These are phyloP conservation scores for Trametes coccinea DNA, from an alignment of 768 basidiomycete genomes.

Conservation along the genomic window DNA sequence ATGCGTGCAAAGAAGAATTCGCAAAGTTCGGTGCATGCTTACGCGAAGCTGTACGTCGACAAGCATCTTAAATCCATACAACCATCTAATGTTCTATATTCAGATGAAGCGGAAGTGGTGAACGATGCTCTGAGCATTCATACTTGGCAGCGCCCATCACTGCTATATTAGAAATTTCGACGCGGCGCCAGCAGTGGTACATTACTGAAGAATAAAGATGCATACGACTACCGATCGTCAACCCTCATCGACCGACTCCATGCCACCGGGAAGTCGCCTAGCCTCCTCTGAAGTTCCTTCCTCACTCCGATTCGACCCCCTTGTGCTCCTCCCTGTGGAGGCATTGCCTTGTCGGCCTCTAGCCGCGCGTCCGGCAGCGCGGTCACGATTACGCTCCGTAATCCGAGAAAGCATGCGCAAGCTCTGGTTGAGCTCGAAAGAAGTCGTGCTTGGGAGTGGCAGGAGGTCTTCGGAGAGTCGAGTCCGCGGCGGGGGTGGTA, in stretches of 20 bases:
- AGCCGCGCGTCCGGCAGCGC: conserved; percentile 21
- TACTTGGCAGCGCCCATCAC: not conserved
- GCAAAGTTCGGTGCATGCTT: conserved; percentile 81
- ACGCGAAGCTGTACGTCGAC: conserved; percentile 67
- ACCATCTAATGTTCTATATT: conserved; percentile 3
- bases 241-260: conserved; percentile 25
- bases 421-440: conserved; percentile 49
- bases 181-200: not conserved
- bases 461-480: conserved; percentile 17
- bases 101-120: conserved; percentile 63
- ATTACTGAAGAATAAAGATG: not conserved
- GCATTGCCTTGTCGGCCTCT: conserved; percentile 26
- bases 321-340: not conserved
- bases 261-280: conserved; percentile 33
- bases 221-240: conserved; percentile 10
- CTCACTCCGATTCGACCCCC: conserved; percentile 23
- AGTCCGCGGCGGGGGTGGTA: conserved; percentile 23
- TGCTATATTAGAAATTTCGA: not conserved
- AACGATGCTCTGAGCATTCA: conserved; percentile 6
- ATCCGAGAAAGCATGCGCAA: conserved; percentile 49
- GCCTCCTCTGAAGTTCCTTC: conserved; percentile 40
- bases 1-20: conserved; percentile 85
- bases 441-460: conserved; percentile 40
- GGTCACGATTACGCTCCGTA: conserved; percentile 44
- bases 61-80: not conserved